Conservation (phyloP, 768 basidiomycete genomes). For the Lactifluus piperatus region DNA sequence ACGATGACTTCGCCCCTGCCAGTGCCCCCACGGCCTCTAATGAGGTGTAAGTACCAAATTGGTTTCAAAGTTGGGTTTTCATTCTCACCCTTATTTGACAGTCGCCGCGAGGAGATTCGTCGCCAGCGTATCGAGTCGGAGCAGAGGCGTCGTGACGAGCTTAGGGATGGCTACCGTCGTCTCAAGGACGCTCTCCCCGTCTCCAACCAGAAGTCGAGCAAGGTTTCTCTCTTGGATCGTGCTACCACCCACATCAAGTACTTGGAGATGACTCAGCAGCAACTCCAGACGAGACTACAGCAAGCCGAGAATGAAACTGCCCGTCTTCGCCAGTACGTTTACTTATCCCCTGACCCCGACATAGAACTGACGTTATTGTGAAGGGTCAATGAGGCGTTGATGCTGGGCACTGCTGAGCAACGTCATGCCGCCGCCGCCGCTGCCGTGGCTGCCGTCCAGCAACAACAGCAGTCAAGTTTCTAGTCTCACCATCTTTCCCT, state of each 20-base stretch:
- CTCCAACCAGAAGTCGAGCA: conserved; percentile 89
- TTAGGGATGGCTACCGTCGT: conserved; percentile 83
- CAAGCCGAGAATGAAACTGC: conserved; percentile 73
- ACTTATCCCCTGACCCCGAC: not conserved
- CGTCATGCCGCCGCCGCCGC: conserved; percentile 50
- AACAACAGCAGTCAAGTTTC: conserved; percentile 34
- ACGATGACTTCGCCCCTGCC: conserved; percentile 63
- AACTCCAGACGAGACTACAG: conserved; percentile 68
- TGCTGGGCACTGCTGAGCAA: conserved; percentile 77
- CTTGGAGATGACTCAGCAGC: conserved; percentile 70
- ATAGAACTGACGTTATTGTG: not conserved
- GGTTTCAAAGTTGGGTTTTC: not conserved
- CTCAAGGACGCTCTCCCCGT: conserved; percentile 86
- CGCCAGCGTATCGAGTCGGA: conserved; percentile 91
- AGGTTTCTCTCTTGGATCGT: conserved; percentile 83
- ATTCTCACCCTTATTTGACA: conserved; percentile 20
- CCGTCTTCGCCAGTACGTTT: conserved; percentile 55
- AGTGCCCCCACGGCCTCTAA: conserved; percentile 35
- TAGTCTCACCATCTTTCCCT: conserved; percentile 30
- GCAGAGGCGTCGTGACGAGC: conserved; percentile 86
- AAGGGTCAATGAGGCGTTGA: conserved; percentile 81
- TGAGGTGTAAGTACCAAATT: conserved; percentile 40
- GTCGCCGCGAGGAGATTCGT: conserved; percentile 83
- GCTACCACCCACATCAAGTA: conserved; percentile 82
- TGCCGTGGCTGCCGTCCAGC: conserved; percentile 44